phyloP scores from a whole-genome alignment of 768 basidiomycete genomes.

The Sporobolomyces phaffii region DNA sequence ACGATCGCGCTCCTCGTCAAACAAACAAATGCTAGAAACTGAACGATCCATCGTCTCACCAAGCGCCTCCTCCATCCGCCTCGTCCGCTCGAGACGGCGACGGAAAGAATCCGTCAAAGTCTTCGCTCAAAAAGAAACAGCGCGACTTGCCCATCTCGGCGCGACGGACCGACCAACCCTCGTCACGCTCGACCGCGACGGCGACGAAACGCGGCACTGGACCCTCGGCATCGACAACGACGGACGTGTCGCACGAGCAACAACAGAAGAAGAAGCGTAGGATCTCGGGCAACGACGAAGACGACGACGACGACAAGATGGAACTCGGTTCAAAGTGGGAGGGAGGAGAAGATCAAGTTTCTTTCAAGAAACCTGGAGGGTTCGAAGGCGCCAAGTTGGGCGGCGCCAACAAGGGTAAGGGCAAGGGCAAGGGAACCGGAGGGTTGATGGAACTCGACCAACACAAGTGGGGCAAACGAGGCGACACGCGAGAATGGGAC shows the following conservation, averaged over 20 bases:
- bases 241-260: too few species aligned
- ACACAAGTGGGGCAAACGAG: slow-evolving; percentile 13
- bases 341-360: not conserved
- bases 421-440: not conserved
- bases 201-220: not conserved
- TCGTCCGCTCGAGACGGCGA: not conserved
- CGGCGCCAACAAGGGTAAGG: not conserved
- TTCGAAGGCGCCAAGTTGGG: slow-evolving; percentile 27
- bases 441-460: slow-evolving; percentile 1
- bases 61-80: too few species aligned
- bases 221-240: too few species aligned
- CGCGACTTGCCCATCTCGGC: not conserved
- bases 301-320: not conserved
- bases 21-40: too few species aligned
- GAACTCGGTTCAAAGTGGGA: not conserved
- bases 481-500: slow-evolving; percentile 25
- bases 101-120: not conserved
- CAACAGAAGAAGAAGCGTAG: not conserved
- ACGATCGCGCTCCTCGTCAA: too few species aligned
- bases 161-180: not conserved
- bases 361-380: slow-evolving; percentile 13
- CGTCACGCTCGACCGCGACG: not conserved
- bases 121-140: not conserved
- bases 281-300: not conserved
- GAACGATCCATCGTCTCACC: slow-evolving; percentile 31